These are phyloP conservation scores for Beauveria asiatica DNA, from an alignment of 2,329 filamentous ascomycete species.

Conservation along the genomic window DNA sequence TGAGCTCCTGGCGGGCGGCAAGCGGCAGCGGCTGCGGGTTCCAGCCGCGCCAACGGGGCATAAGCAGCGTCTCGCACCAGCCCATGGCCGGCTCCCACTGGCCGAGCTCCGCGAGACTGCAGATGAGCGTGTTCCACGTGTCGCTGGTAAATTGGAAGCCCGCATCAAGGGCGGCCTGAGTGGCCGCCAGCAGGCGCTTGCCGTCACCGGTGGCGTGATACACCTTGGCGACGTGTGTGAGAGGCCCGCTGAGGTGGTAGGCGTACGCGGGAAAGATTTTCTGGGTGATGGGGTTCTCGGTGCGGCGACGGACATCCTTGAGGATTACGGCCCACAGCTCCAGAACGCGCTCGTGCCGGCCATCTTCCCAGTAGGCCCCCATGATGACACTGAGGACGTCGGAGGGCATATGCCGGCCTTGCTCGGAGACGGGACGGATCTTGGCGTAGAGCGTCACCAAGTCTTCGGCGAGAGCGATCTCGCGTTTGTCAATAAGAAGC, in stretches of 20 bases:
- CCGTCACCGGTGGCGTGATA: slow-evolving; percentile 32
- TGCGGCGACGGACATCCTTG: slow-evolving; percentile 45
- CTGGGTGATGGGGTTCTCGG: slow-evolving; percentile 10
- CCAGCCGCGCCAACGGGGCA: slow-evolving; percentile 75
- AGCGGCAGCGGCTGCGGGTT: slow-evolving; percentile 19
- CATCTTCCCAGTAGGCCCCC: slow-evolving; percentile 50
- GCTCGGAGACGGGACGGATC: slow-evolving; percentile 27
- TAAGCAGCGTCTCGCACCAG: slow-evolving; percentile 68
- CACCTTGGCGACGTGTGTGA: slow-evolving; percentile 41
- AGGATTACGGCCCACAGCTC: slow-evolving; percentile 62
- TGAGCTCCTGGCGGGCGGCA: slow-evolving; percentile 16
- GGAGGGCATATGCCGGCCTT: slow-evolving; percentile 35
- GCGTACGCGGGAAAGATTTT: slow-evolving; percentile 39
- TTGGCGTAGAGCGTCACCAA: slow-evolving; percentile 47
- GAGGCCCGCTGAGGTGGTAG: slow-evolving; percentile 42
- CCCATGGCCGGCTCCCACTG: slow-evolving; percentile 59
- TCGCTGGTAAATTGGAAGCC: slow-evolving; percentile 69
- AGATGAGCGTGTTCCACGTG: slow-evolving; percentile 75
- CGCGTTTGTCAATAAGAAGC: slow-evolving; percentile 27
- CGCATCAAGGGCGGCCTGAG: slow-evolving; percentile 47
- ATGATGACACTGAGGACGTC: slow-evolving; percentile 58
- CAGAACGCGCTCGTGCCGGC: slow-evolving; percentile 51
- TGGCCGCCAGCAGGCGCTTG: slow-evolving; percentile 37
- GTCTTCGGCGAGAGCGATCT: slow-evolving; percentile 46
- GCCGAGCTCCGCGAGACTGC: slow-evolving; percentile 53